phyloP scores from a whole-genome alignment of 1,139 yeast genomes.

The Pneumocystis carinii region DNA sequence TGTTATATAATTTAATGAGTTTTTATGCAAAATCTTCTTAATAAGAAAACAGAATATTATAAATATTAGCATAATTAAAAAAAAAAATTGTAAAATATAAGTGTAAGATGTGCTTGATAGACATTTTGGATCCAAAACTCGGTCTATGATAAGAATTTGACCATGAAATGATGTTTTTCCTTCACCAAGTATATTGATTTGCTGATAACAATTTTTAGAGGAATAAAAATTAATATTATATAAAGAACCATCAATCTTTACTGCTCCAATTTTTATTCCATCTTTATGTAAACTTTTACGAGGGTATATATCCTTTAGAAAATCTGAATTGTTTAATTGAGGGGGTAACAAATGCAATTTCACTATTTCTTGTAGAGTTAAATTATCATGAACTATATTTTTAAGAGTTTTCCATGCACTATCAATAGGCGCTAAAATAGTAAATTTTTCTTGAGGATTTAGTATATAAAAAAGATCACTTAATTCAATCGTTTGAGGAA shows the following conservation, averaged over 20 bases:
- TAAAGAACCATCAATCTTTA: background rate
- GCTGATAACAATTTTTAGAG: background rate
- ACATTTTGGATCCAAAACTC: background rate
- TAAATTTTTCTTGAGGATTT: background rate
- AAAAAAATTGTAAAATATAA: background rate
- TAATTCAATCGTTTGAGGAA: background rate
- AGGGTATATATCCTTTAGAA: background rate
- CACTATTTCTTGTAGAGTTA: background rate
- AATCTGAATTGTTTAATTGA: background rate
- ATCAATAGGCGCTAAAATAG: background rate
- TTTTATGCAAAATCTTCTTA: background rate
- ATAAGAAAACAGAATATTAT: background rate
- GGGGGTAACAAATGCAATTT: background rate
- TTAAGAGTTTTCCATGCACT: background rate
- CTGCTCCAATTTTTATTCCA: background rate
- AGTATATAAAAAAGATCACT: background rate
- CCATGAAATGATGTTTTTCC: background rate
- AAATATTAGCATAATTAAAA: background rate
- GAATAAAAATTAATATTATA: background rate
- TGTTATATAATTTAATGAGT: background rate
- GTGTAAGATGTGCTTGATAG: background rate
- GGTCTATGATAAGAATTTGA: background rate
- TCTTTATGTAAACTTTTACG: background rate
- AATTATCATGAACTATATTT: background rate
- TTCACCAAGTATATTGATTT: background rate